Percentiles rank a stretch among this genome's conserved stretches.
phyloP scores from a whole-genome alignment of 768 basidiomycete species.

The Suillus sp. region DNA sequence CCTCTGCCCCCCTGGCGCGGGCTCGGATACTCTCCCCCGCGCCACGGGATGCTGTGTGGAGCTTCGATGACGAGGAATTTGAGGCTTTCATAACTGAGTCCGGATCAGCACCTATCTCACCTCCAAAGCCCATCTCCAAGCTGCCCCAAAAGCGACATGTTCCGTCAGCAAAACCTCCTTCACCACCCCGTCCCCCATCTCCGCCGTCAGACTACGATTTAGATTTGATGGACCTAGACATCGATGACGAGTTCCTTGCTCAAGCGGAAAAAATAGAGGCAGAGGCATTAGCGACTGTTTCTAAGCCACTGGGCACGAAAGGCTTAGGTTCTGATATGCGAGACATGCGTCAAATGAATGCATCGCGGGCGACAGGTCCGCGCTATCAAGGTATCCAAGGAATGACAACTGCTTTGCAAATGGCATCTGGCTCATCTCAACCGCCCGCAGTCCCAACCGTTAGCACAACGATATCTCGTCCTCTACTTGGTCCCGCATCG shows the following conservation, averaged over 20 bases:
- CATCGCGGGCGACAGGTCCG: neutral
- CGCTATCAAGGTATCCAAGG: neutral
- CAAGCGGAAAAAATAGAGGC: constrained; percentile 35
- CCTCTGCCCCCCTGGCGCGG: constrained; percentile 37
- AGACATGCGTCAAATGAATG: neutral
- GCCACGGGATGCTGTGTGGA: constrained; percentile 27
- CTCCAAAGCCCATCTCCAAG: constrained; percentile 8
- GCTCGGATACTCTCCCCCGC: constrained; percentile 22
- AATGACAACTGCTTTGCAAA: neutral
- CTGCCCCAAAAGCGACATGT: constrained; percentile 12
- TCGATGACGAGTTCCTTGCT: constrained; percentile 44
- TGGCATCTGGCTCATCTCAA: neutral
- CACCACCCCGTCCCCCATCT: constrained; percentile 19
- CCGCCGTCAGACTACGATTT: constrained; percentile 35
- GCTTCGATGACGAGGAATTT: constrained; percentile 32
- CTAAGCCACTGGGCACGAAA: neutral
- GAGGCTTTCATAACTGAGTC: constrained; percentile 10
- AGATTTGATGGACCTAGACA: constrained; percentile 36
- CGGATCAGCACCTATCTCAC: constrained; percentile 17
- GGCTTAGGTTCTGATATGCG: neutral
- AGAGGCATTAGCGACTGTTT: constrained; percentile 17
- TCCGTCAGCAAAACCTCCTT: constrained; percentile 10
- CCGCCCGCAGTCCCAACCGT: neutral
- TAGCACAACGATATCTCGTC: neutral
- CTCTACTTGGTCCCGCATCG: neutral